phyloP scores from a whole-genome alignment of 2,329 filamentous ascomycete genomes.

The Colletotrichum incanum region DNA sequence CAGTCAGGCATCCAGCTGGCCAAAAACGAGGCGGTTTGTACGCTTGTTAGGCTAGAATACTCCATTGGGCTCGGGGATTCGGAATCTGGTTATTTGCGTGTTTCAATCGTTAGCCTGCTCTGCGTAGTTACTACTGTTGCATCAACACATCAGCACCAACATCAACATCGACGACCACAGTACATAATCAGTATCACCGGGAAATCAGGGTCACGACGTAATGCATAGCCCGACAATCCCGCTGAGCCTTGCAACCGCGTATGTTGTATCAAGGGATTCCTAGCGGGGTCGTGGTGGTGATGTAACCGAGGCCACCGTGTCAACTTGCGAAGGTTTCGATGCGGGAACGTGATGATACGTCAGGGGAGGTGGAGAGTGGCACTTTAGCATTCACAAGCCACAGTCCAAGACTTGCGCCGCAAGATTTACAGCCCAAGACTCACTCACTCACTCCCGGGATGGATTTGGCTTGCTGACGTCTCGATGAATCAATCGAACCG shows the following conservation, averaged over 20 bases:
- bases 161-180: slow-evolving; percentile 2
- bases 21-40: slow-evolving; percentile 34
- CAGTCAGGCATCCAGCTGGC: slow-evolving; percentile 25
- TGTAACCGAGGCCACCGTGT: slow-evolving; percentile 41
- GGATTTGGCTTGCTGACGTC: background rate
- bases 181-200: background rate
- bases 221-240: slow-evolving; percentile 10
- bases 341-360: slow-evolving; percentile 9
- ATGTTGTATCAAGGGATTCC: slow-evolving; percentile 17
- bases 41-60: slow-evolving; percentile 39
- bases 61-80: slow-evolving; percentile 21
- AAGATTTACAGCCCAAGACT: background rate
- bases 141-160: slow-evolving; percentile 19
- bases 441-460: too few species aligned
- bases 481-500: background rate
- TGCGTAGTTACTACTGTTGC: slow-evolving; percentile 26
- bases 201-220: background rate
- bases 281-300: slow-evolving; percentile 2
- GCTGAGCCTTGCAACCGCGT: background rate
- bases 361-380: slow-evolving; percentile 20
- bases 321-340: slow-evolving; percentile 15
- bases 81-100: slow-evolving; percentile 37
- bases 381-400: slow-evolving; percentile 31
- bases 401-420: background rate
- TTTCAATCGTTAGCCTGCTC: slow-evolving; percentile 39